These are phyloP conservation scores for Cajanus cajan DNA, from an alignment of 306 rosid species.

Conservation along the genomic window DNA sequence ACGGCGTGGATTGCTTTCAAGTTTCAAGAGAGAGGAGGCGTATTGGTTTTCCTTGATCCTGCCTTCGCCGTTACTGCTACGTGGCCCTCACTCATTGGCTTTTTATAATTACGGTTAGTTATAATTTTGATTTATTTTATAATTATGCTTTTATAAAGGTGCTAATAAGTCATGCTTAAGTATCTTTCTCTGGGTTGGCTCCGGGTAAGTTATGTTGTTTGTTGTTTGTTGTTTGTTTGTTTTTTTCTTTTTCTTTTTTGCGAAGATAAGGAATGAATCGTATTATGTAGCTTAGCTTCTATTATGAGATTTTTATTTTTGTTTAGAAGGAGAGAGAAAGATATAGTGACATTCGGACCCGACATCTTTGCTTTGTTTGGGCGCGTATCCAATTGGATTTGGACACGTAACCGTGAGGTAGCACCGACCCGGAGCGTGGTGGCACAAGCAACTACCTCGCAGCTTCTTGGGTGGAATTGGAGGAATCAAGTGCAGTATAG, in stretches of 20 bases:
- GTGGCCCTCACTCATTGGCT: neutral
- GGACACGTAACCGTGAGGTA: neutral
- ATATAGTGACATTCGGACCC: neutral
- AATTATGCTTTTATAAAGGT: neutral
- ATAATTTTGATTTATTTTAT: neutral
- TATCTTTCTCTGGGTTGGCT: neutral
- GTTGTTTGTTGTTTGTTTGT: neutral
- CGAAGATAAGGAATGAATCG: neutral
- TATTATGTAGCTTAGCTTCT: neutral
- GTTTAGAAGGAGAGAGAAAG: neutral
- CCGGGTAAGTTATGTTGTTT: neutral
- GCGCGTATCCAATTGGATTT: neutral
- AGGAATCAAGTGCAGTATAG: neutral
- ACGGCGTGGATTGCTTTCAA: slow-evolving; percentile 10
- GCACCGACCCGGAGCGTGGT: neutral
- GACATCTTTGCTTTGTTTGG: neutral
- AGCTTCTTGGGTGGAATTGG: neutral
- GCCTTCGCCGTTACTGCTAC: slow-evolving; percentile 36
- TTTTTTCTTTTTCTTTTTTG: neutral
- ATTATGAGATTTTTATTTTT: neutral
- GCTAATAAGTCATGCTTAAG: neutral
- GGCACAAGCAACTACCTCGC: slow-evolving; percentile 20
- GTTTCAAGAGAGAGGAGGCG: slow-evolving; percentile 24
- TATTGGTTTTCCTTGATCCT: slow-evolving; percentile 15
- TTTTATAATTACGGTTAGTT: neutral